phyloP scores from a whole-genome alignment of 345 rosid genomes.

The Moricandia moricandioides region DNA sequence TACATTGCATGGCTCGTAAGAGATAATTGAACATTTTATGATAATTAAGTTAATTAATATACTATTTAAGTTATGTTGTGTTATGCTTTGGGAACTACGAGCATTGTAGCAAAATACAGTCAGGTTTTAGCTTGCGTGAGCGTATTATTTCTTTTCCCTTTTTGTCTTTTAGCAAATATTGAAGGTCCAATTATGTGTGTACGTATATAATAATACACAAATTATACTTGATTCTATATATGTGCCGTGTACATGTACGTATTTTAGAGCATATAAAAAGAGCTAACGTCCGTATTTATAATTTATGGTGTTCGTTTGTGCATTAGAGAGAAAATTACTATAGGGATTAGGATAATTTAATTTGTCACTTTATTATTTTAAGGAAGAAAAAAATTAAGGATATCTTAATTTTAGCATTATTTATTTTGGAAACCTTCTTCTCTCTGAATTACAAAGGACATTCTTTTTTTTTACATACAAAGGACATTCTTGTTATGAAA shows the following conservation, averaged over 20 bases:
- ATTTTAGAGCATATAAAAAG: slow-evolving; percentile 25
- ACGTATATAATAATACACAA: slow-evolving; percentile 31
- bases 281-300: slow-evolving; percentile 24
- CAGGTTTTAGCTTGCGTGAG: slow-evolving; percentile 27
- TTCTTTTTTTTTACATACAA: too few relatives aligned
- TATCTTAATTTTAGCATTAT: not conserved
- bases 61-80: slow-evolving; percentile 25
- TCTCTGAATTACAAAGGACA: not conserved
- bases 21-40: slow-evolving; percentile 16
- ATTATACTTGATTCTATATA: slow-evolving; percentile 22
- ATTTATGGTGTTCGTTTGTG: slow-evolving; percentile 26
- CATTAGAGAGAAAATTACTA: slow-evolving; percentile 28
- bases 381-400: not conserved
- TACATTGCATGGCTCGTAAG: slow-evolving; percentile 27
- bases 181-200: slow-evolving; percentile 20
- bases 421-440: not conserved
- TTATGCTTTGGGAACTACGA: slow-evolving; percentile 19
- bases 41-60: slow-evolving; percentile 20
- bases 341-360: slow-evolving; percentile 16
- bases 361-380: not conserved
- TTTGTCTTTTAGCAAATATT: slow-evolving; percentile 31
- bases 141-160: not conserved
- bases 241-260: slow-evolving; percentile 27
- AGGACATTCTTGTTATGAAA: slow-evolving; percentile 1
- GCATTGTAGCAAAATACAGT: slow-evolving; percentile 22